A percentile compares a stretch with the other conserved stretches of the same genome.
Conservation (phyloP, 2,329 filamentous ascomycete species). For the Scedosporium boydii region DNA sequence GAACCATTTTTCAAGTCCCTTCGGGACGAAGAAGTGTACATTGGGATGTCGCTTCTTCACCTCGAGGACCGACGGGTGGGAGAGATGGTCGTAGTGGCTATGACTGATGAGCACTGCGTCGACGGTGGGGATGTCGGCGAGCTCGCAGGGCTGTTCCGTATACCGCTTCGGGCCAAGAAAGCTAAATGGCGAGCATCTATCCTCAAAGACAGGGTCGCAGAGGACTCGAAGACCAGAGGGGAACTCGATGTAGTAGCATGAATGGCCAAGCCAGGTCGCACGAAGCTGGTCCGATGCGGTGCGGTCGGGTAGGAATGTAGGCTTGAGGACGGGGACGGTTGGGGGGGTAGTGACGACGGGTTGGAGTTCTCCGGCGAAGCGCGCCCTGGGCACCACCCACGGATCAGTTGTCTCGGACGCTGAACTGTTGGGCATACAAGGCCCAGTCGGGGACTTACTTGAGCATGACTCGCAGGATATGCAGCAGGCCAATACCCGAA, state of each 20-base stretch:
- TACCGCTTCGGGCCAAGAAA: conserved; percentile 67
- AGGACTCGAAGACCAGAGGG: conserved; percentile 77
- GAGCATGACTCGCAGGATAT: neutral
- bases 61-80: conserved; percentile 62
- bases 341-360: conserved; percentile 54
- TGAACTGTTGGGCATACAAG: neutral
- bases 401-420: neutral
- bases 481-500: conserved; percentile 7
- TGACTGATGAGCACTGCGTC: conserved; percentile 78
- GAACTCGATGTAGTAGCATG: conserved; percentile 88
- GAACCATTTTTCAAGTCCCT: conserved; percentile 82
- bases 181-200: conserved; percentile 69
- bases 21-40: conserved; percentile 78
- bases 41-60: conserved; percentile 63
- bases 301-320: conserved; percentile 55
- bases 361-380: conserved; percentile 29
- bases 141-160: conserved; percentile 65
- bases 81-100: conserved; percentile 89
- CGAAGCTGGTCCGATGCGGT: conserved; percentile 51
- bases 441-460: conserved; percentile 6
- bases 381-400: conserved; percentile 18
- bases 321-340: conserved; percentile 57
- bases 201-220: conserved; percentile 89
- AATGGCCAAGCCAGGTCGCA: conserved; percentile 91
- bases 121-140: conserved; percentile 67